phyloP scores from a whole-genome alignment of 139 green algal genomes.

The Chlamydomonas sp. region DNA sequence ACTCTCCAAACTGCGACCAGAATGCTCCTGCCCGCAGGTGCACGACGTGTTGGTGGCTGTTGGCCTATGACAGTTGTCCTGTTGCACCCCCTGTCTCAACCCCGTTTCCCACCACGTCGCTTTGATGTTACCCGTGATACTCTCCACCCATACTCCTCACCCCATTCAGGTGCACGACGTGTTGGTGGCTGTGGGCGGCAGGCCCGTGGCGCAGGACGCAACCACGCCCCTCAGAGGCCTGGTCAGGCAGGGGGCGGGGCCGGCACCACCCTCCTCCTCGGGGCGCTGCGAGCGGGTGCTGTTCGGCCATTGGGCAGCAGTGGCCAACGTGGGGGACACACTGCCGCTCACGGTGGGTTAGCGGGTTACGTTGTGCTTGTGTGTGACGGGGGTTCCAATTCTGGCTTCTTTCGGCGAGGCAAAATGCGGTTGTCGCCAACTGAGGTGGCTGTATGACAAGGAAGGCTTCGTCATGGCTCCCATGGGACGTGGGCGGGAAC shows the following conservation, averaged over 20 bases:
- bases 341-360: background rate
- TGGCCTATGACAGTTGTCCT: background rate
- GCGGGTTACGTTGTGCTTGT: background rate
- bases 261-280: background rate
- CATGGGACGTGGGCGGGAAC: no score
- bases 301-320: conserved; percentile 39
- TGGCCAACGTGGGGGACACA: conserved; percentile 3
- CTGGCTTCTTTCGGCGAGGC: no score
- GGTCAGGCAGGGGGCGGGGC: background rate
- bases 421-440: no score
- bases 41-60: conserved; percentile 30
- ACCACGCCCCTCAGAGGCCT: background rate
- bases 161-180: conserved; percentile 29
- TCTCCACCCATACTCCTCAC: background rate
- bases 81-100: background rate
- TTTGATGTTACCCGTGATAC: background rate
- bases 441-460: no score
- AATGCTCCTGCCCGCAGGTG: background rate
- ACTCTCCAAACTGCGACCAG: no score
- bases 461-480: no score
- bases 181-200: conserved; percentile 6
- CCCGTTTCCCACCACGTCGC: background rate
- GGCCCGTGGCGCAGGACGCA: conserved; percentile 19
- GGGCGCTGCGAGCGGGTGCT: conserved; percentile 35
- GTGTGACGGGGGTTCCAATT: no score